These are phyloP conservation scores for Pythium sp. DNA, from an alignment of 352 stramenopile genomes.

Conservation along the genomic window DNA sequence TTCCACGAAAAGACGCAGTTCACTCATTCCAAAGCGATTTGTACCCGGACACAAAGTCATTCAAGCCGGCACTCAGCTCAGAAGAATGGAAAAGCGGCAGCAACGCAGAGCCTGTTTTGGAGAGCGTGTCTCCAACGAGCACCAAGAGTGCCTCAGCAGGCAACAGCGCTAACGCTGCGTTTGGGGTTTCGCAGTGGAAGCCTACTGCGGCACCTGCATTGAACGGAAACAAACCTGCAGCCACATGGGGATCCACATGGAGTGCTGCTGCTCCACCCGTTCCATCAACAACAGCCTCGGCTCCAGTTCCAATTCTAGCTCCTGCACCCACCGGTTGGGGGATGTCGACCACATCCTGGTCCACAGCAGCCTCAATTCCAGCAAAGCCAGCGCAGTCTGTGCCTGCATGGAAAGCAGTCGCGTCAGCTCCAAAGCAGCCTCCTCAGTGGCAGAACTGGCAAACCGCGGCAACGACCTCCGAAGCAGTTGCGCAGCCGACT, in stretches of 20 bases:
- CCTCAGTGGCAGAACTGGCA: slow-evolving; percentile 19
- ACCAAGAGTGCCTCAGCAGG: slow-evolving; percentile 15
- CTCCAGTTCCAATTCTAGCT: slow-evolving; percentile 13
- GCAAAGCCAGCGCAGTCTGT: slow-evolving; percentile 2
- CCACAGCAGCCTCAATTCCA: slow-evolving; percentile 16
- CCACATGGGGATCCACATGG: slow-evolving; percentile 15
- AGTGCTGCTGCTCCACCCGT: neutral
- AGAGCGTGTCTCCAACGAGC: slow-evolving; percentile 28
- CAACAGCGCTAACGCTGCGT: slow-evolving; percentile 25
- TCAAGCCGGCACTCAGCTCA: slow-evolving; percentile 35
- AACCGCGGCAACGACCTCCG: neutral
- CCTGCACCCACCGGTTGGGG: slow-evolving; percentile 12
- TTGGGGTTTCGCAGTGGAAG: slow-evolving; percentile 21
- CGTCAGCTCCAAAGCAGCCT: slow-evolving; percentile 8
- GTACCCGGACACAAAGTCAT: slow-evolving; percentile 56
- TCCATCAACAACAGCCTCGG: neutral
- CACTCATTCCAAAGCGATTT: slow-evolving; percentile 75
- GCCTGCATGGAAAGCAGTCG: slow-evolving; percentile 20
- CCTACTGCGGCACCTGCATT: neutral
- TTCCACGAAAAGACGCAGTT: slow-evolving; percentile 58
- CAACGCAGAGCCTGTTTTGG: slow-evolving; percentile 44
- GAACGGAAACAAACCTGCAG: neutral
- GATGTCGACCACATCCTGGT: slow-evolving; percentile 25
- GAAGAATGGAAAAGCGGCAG: slow-evolving; percentile 40
- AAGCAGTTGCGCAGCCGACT: neutral